Base-by-base conservation (phyloP, 805 yeast genomes). In the Lipomyces lipofer region DNA sequence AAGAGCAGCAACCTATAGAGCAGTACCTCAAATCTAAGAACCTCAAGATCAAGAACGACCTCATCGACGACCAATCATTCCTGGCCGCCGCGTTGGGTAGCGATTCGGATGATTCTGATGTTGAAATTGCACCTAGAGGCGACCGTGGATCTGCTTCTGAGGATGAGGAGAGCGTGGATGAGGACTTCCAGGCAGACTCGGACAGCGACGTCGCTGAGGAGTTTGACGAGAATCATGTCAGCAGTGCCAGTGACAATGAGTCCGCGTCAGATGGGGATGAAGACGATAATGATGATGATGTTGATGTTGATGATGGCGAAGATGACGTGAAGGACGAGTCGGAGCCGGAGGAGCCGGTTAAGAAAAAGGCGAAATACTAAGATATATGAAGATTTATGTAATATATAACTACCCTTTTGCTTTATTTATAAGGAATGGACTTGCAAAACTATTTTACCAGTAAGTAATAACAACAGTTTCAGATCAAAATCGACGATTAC, bases 191-290 rank as follows among this genome's bases (percentile, higher is more conserved):
- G 22, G 79, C 71, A 27, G 78, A 72, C 32, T 66, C 55, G 22
- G 83, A 80, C 39, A 80, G 83, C 35, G 95, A 87, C 63, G 83
- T 83, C 39, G 95, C 91, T 6, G 95, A 87, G 70, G 97, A 88
- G 69, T 88, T 77, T 65, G 92, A 86, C 66, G 84, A 89, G 10
- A 87, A 86, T 63, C 85, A 70, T 17, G 73, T 60, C 39, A 59
- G 64, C 22, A 69, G 62, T 15, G 69, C 51, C 21, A 45, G 44
- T 5, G 69, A 58, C 9, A 68, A 58, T 17, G 66, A 55, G 22
- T 43, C 17, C 22, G 62, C 43, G 38, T 51, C 43, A 25, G 56
- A 56, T n/a, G 64, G 47, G 21, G 60, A 32, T 12, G 52, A 40
- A n/a, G 51, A 59, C 32, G 59, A 49, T 25, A 59, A 55, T n/a